Conservation (phyloP, 495 filamentous ascomycete genomes). For the Aspergillus kassunensis region DNA sequence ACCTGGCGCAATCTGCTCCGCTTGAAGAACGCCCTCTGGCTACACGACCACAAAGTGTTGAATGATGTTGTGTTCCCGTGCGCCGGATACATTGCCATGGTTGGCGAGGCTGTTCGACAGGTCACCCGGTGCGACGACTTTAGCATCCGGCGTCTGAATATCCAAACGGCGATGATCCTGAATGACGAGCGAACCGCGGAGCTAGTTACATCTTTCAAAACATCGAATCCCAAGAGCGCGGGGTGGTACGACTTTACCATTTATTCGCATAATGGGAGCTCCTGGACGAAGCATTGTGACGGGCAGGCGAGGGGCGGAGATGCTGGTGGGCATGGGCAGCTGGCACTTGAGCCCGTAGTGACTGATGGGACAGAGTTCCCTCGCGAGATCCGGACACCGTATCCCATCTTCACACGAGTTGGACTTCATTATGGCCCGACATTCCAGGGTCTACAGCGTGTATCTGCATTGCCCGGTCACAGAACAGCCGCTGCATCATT, state of each 20-base stretch:
- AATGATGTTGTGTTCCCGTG: conserved; percentile 38
- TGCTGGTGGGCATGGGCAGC: no score
- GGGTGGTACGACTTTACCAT: conserved; percentile 45
- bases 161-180: conserved; percentile 30
- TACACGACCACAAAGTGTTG: conserved; percentile 37
- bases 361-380: not conserved
- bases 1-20: conserved; percentile 45
- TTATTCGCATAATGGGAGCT: conserved; percentile 26
- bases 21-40: conserved; percentile 40
- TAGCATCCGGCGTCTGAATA: conserved; percentile 14
- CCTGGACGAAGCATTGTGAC: conserved; percentile 39
- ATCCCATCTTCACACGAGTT: not conserved
- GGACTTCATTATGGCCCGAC: conserved; percentile 35
- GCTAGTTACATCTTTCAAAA: conserved; percentile 30
- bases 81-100: conserved; percentile 46
- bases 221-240: not conserved
- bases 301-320: conserved; percentile 25
- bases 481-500: not conserved
- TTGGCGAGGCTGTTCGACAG: conserved; percentile 38
- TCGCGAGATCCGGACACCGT: not conserved
- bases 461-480: conserved; percentile 14
- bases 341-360: no score
- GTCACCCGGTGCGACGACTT: conserved; percentile 25
- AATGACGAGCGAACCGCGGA: conserved; percentile 8
- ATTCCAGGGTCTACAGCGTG: conserved; percentile 23